These are phyloP conservation scores for Cryptosporidium meleagridis DNA, from an alignment of 169 alveolate genomes.

Conservation along the genomic window DNA sequence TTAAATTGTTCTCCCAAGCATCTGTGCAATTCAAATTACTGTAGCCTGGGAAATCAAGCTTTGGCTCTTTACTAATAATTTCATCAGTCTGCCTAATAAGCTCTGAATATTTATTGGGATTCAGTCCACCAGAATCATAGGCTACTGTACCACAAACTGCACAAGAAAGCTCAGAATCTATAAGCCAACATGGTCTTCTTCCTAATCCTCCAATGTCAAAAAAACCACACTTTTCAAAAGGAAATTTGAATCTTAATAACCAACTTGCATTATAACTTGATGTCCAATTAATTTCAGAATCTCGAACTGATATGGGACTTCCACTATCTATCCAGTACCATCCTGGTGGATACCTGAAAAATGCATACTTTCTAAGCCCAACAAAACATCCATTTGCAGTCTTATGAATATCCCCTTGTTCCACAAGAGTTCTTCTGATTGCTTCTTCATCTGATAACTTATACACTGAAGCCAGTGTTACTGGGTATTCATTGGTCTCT, in stretches of 20 bases:
- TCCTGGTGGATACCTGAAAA: constrained; percentile 70
- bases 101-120: constrained; percentile 50
- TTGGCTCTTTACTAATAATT: constrained; percentile 69
- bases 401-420: background rate
- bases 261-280: constrained; percentile 67
- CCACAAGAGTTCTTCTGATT: constrained; percentile 22
- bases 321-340: constrained; percentile 74
- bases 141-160: constrained; percentile 74
- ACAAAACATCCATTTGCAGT: constrained; percentile 71
- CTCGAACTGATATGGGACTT: constrained; percentile 18
- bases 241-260: constrained; percentile 62
- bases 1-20: constrained; percentile 12
- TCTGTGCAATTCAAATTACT: constrained; percentile 57
- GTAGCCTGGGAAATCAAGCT: constrained; percentile 38
- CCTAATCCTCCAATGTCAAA: constrained; percentile 69
- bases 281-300: constrained; percentile 56
- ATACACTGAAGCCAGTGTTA: constrained; percentile 63
- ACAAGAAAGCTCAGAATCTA: constrained; percentile 71
- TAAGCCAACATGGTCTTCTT: constrained; percentile 74
- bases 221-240: constrained; percentile 70
- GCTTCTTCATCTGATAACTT: constrained; percentile 63
- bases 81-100: constrained; percentile 54
- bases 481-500: constrained; percentile 53
- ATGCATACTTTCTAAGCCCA: constrained; percentile 68
- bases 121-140: constrained; percentile 63